Conservation (phyloP, 805 yeast species). For the Tetrapisispora iriomotensis region DNA sequence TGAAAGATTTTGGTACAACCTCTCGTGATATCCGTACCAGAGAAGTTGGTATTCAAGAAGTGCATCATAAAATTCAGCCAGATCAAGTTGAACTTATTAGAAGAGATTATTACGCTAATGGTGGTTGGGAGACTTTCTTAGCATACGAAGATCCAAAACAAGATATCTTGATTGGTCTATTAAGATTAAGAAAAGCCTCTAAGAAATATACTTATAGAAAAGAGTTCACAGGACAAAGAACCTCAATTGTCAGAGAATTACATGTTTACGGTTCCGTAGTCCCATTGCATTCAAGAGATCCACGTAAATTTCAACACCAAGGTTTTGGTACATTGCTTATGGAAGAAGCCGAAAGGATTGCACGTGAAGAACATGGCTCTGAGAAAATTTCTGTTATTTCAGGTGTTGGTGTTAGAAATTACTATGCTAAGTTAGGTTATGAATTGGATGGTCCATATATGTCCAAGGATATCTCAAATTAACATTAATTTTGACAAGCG, state of each 20-base stretch:
- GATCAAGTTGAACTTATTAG: conserved; percentile 94
- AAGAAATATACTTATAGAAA: conserved; percentile 84
- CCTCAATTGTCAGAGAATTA: conserved; percentile 91
- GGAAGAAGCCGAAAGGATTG: conserved; percentile 98
- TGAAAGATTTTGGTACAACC: conserved; percentile 94
- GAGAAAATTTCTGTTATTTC: conserved; percentile 85
- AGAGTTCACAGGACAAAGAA: conserved; percentile 73
- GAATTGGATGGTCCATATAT: conserved; percentile 90
- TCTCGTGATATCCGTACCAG: conserved; percentile 96
- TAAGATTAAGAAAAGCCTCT: conserved; percentile 80
- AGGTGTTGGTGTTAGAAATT: conserved; percentile 96
- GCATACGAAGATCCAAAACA: conserved; percentile 95
- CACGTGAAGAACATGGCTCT: conserved; percentile 91
- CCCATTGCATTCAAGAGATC: conserved; percentile 92
- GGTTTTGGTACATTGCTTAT: conserved; percentile 94
- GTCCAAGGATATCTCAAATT: conserved; percentile 50
- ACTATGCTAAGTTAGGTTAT: conserved; percentile 88
- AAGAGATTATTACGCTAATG: conserved; percentile 94
- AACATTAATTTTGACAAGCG: too few relatives aligned
- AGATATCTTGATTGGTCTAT: conserved; percentile 85
- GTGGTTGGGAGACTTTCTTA: conserved; percentile 97
- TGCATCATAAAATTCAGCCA: conserved; percentile 91
- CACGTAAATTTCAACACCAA: conserved; percentile 96
- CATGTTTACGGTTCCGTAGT: conserved; percentile 98
- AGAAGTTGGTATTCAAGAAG: conserved; percentile 98